Percentiles rank a stretch among this genome's conserved stretches.
phyloP scores from a whole-genome alignment of 2,329 filamentous ascomycete species.

The Ophiostoma tasmaniense region DNA sequence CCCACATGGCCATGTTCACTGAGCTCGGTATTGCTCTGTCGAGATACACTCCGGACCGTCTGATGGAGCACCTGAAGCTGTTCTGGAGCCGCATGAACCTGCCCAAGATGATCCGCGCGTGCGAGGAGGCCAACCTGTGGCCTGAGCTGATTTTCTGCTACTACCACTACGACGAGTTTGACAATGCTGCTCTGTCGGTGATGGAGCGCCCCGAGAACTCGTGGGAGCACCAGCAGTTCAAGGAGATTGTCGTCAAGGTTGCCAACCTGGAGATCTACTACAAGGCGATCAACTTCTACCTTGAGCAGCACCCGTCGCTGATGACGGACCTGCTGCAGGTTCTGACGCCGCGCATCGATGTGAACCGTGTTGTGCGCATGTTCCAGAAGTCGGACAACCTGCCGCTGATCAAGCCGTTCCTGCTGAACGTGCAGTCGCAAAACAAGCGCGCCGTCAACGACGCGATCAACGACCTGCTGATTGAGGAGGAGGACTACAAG shows the following conservation, averaged over 20 bases:
- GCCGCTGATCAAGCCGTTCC: slow-evolving; percentile 96
- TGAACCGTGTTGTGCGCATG: slow-evolving; percentile 98
- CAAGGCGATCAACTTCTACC: slow-evolving; percentile 90
- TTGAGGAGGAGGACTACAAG: slow-evolving; percentile 99
- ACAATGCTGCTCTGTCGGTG: slow-evolving; percentile 93
- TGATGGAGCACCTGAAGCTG: slow-evolving; percentile 97
- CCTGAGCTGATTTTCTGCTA: slow-evolving; percentile 97
- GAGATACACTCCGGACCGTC: slow-evolving; percentile 87
- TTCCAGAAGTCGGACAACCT: slow-evolving; percentile 98
- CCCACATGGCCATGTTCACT: slow-evolving; percentile 97
- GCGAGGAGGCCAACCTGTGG: slow-evolving; percentile 93
- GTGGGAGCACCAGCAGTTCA: slow-evolving; percentile 99
- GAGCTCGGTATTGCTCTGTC: slow-evolving; percentile 83
- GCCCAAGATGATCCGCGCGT: slow-evolving; percentile 88
- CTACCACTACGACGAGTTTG: slow-evolving; percentile 96
- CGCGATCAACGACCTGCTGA: slow-evolving; percentile 93
- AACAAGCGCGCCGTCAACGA: slow-evolving; percentile 99
- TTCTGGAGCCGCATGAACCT: slow-evolving; percentile 99
- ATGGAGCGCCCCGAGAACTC: slow-evolving; percentile 97
- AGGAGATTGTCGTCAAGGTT: slow-evolving; percentile 96
- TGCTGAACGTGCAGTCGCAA: slow-evolving; percentile 89
- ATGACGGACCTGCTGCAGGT: slow-evolving; percentile 92
- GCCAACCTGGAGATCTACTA: slow-evolving; percentile 99
- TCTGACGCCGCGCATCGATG: slow-evolving; percentile 87
- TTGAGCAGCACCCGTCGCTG: slow-evolving; percentile 91